Evolutionary conservation across 169 alveolate genomes (phyloP).

Genomic region (Babesia microti): DNA sequence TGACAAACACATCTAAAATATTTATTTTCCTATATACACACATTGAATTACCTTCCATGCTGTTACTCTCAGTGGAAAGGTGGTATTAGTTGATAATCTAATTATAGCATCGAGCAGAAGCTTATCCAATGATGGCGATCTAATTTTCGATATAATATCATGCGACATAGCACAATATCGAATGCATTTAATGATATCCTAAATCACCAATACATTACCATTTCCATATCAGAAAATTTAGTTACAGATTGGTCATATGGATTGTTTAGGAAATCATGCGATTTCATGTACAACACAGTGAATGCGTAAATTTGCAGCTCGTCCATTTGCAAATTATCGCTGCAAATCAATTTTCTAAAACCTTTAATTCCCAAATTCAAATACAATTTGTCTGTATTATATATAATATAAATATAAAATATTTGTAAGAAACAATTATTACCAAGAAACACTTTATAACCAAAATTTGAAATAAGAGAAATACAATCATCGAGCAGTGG

Average conservation of each 20-base stretch:
- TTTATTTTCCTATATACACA: slow-evolving; percentile 15
- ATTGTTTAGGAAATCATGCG: slow-evolving; percentile 5
- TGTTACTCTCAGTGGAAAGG: slow-evolving; percentile 14
- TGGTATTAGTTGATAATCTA: slow-evolving; percentile 15
- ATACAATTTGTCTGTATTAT: slow-evolving; percentile 24
- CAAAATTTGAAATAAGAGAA: too few relatives aligned
- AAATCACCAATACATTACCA: too few relatives aligned
- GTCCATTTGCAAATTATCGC: slow-evolving; percentile 40
- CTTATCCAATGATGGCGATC: slow-evolving; percentile 23
- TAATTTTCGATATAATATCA: slow-evolving; percentile 19
- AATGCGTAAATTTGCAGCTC: slow-evolving; percentile 35
- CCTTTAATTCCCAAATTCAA: slow-evolving; percentile 21
- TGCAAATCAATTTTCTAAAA: slow-evolving; percentile 13
- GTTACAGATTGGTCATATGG: slow-evolving; percentile 23
- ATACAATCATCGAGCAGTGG: too few relatives aligned
- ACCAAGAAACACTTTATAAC: too few relatives aligned
- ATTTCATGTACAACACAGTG: slow-evolving; percentile 32
- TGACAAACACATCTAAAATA: slow-evolving; percentile 24
- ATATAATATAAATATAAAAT: too few relatives aligned
- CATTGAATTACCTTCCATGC: slow-evolving; percentile 25
- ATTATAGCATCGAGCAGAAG: slow-evolving; percentile 32
- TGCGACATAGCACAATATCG: slow-evolving; percentile 47
- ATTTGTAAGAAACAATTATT: too few relatives aligned
- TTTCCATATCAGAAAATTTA: slow-evolving; percentile 27
- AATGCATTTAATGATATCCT: slow-evolving; percentile 26